Base-by-base conservation (phyloP, 129 eudicot genomes). In the Artemisia tridentata region DNA sequence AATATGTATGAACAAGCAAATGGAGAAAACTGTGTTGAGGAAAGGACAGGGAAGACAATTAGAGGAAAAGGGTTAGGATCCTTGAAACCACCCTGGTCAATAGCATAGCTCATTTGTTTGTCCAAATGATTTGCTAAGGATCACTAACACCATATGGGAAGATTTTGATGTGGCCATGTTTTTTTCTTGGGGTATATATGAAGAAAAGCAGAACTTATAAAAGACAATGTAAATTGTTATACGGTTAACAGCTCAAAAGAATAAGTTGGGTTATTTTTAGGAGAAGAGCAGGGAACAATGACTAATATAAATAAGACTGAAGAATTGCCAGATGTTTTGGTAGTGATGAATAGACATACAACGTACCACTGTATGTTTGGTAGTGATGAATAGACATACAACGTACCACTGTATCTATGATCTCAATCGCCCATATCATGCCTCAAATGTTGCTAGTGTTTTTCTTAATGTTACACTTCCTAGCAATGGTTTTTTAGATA, bases 271-370 rank as follows among this genome's bases (percentile, higher is more conserved):
- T 21, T 20, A 20, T 16, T 29, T 47, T 59, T 25, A 7, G 41
- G 31, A 47, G 21, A 18, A 59, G 31, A 75, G 43, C 48, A 75
- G 2, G 21, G 58, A 51, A n/a, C 29, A 20, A 75, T 11, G 45
- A 45, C 57, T 29, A 29, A 29, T 1, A 4, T 29, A 29, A 29
- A 29, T 29, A 29, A 29, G 4, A 29, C 34, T 29, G 34, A 29
- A 29, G 34, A 29, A 29, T 29, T 29, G 5, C 5, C 16, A 13
- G 53, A 50, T 5, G 54, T 11, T 12, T 50, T 59, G 65, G 65
- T 25, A 11, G 43, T 59, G 65, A 59, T 5, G 14, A 6, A 59
- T 16, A 56, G 11, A 15, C 38, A 59, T 21, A 59, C 10, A 11
- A 25, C 3, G 17, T 12, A 60, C 14, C 16, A 60, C 16, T 31